Evolutionary conservation across 1,139 yeast genomes (phyloP), one percentile per base, ranked within the genome.

Genomic region (Martiniozyma asiatica): DNA sequence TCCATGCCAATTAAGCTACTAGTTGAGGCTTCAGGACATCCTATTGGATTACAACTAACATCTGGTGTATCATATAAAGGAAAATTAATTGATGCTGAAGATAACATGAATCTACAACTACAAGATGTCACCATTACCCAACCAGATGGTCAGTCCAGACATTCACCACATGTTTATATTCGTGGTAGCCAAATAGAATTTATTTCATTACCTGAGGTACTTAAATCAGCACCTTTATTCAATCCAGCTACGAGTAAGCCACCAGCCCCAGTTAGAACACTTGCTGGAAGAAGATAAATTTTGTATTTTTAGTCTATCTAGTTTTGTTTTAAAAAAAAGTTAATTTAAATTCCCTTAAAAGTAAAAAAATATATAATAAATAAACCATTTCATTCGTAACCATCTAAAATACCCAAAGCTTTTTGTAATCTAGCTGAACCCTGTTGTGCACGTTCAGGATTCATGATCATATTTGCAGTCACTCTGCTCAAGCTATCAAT

Each of bases 21-120:
- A 32, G 82, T 75, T 49, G 98, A 85, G 55, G 84, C 95, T 4
- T 69, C 77, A 62, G 96, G 96, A 27, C 98, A 89, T 50, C 61
- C 75, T 13, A 75, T 89, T 19, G 73, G 94, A 1, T 56, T 87
- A 17, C 98, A 89, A 53, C 67, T 89, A 33, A 70, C 73, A 17
- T 76, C 89, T 1, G 97, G 97, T 2, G 89, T 80, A 43, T 71
- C 80, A 0, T 87, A 87, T 51, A 66, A 94, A 25, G 97, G 97
- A 2, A 84, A 79, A 50, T 64, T 89, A 26, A 55, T 79, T 9
- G 50, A 44, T 26, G 40, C 65, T 12, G 89, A 75, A 56, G 98
- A 89, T 50, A 87, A 79, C 51, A 89, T 89, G 98, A 89, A 89
- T 51, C 72, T 87, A 16, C 93, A 89, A 39, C 56, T 89, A 30